Percentiles rank a stretch among this genome's conserved stretches.
These are phyloP conservation scores for Dissophora globulifera DNA, from an alignment of 192 early-diverging fungal genomes.

Conservation along the genomic window DNA sequence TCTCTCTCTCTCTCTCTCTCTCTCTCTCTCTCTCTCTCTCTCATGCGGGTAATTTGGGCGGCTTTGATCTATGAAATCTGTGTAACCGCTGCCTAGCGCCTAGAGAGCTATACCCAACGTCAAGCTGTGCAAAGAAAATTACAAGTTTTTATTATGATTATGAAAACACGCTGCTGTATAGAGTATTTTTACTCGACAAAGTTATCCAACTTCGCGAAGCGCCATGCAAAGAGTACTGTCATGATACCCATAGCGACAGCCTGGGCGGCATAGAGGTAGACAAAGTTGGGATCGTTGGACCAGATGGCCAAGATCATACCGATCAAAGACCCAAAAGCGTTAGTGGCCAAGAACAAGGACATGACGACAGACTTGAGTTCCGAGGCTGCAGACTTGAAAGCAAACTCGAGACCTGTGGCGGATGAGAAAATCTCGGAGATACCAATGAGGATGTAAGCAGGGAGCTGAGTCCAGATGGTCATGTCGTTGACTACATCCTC, in stretches of 20 bases:
- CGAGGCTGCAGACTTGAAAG: constrained; percentile 68
- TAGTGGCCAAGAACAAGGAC: constrained; percentile 71
- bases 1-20: too few species aligned
- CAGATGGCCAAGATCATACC: constrained; percentile 69
- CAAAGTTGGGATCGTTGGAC: constrained; percentile 66
- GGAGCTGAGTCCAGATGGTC: constrained; percentile 64
- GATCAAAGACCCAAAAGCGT: constrained; percentile 68
- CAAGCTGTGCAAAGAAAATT: neutral
- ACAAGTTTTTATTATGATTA: too few species aligned
- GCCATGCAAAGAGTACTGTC: constrained; percentile 62
- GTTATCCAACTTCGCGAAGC: constrained; percentile 65
- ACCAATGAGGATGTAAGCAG: constrained; percentile 67
- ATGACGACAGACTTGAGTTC: constrained; percentile 74
- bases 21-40: neutral
- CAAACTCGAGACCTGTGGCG: constrained; percentile 73
- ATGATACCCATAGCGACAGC: constrained; percentile 54
- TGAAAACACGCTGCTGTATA: too few species aligned
- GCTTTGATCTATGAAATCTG: too few species aligned
- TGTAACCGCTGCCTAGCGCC: too few species aligned
- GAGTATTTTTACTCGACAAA: too few species aligned
- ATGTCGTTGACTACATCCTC: constrained; percentile 57
- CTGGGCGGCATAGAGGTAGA: constrained; percentile 67
- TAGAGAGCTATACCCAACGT: neutral
- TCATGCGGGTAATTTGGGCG: too few species aligned
- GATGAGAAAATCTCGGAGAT: constrained; percentile 71